Percentiles rank a stretch among this genome's conserved stretches.
These are phyloP conservation scores for Syzygium aromaticum DNA, from an alignment of 345 rosid genomes.

Conservation along the genomic window DNA sequence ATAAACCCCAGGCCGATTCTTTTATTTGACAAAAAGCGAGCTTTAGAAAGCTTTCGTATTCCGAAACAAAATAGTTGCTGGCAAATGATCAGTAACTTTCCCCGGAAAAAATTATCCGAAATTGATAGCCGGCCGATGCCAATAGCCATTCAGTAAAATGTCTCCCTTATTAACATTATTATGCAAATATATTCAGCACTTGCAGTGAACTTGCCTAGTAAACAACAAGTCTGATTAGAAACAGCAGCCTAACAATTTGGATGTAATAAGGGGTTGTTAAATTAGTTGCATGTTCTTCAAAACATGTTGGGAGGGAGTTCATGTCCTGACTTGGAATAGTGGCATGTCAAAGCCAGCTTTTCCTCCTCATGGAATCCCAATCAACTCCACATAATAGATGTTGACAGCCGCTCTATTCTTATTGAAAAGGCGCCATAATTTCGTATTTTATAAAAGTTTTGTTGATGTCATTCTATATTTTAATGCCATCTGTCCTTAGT, in stretches of 20 bases:
- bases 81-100: not conserved
- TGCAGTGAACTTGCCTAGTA: not conserved
- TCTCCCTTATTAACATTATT: not conserved
- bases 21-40: not conserved
- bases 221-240: not conserved
- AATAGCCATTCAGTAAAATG: not conserved
- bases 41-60: not conserved
- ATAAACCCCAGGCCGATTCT: not conserved
- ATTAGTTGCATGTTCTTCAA: not conserved
- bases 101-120: not conserved
- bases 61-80: not conserved
- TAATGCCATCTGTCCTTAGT: not conserved
- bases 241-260: not conserved
- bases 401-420: not conserved
- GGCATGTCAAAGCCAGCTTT: not conserved
- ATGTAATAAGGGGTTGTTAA: not conserved
- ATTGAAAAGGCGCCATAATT: not conserved
- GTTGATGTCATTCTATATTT: not conserved
- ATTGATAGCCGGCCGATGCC: not conserved
- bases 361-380: not conserved
- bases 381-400: not conserved
- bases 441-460: not conserved
- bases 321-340: not conserved
- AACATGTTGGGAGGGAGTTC: not conserved
- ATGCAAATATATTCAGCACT: not conserved